Percentiles rank a stretch among this genome's conserved stretches.
phyloP scores from a whole-genome alignment of 768 basidiomycete species.

The Chiua virens region DNA sequence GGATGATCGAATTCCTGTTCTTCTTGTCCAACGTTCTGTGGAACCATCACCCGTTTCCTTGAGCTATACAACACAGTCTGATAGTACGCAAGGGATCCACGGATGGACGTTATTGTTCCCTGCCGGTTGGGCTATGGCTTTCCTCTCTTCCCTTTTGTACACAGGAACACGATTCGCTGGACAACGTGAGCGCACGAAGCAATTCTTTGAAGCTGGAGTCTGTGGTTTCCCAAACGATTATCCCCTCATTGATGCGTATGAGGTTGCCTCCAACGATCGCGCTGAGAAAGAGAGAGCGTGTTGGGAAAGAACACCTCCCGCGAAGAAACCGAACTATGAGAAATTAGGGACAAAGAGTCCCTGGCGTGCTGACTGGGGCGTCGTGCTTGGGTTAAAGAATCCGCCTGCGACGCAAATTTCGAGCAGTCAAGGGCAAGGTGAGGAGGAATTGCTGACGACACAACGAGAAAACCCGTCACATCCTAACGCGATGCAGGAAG shows the following conservation, averaged over 20 bases:
- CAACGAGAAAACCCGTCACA: constrained; percentile 47
- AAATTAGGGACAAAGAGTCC: constrained; percentile 67
- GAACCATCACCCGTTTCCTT: constrained; percentile 34
- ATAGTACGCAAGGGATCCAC: constrained; percentile 50
- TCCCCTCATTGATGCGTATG: constrained; percentile 57
- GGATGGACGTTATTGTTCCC: constrained; percentile 91
- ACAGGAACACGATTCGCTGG: constrained; percentile 87
- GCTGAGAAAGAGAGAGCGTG: constrained; percentile 52
- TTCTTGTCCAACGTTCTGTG: constrained; percentile 80
- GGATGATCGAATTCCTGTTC: constrained; percentile 81
- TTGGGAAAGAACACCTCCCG: constrained; percentile 85
- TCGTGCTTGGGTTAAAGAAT: constrained; percentile 54
- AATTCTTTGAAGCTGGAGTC: constrained; percentile 78
- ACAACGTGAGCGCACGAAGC: constrained; percentile 77
- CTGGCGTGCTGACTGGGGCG: constrained; percentile 76
- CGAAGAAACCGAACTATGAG: constrained; percentile 75
- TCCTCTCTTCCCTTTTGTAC: constrained; percentile 77
- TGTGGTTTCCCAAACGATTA: constrained; percentile 83
- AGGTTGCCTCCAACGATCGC: constrained; percentile 45
- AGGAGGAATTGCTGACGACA: constrained; percentile 49
- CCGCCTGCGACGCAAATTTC: constrained; percentile 6
- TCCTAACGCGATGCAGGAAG: constrained; percentile 11
- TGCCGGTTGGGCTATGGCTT: constrained; percentile 88
- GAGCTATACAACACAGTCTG: constrained; percentile 18
- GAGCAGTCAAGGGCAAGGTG: constrained; percentile 13